Evolutionary conservation across 164 flowering plant genomes (phyloP), one percentile per base, ranked within the genome.

Genomic region (Macadamia tetraphylla): DNA sequence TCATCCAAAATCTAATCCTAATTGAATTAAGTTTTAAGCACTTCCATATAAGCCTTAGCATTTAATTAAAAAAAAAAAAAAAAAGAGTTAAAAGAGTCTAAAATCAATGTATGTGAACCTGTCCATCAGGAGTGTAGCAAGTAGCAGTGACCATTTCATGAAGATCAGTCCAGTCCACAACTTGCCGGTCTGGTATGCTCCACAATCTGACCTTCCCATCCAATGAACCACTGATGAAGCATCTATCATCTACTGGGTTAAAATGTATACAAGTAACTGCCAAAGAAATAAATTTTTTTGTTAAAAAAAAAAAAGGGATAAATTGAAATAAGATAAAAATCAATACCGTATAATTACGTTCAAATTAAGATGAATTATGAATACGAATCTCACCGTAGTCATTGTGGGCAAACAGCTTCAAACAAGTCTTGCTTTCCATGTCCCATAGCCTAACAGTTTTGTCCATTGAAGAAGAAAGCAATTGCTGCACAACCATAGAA

Each of bases 91-190:
- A 23, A 23, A 13, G 35, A 74, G 35, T 35, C 32, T 48, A 9
- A 14, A 61, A 35, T 35, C 40, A 70, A 59, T 58, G 64, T 31
- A 30, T 66, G 9, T 29, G 42, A 42, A 94, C 98, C 97, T 95
- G 92, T 66, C 99, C 99, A 86, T 95, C 98, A 31, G 98, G 99
- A 63, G 99, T 88, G 62, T 90, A 95, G 77, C 97, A 87, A 71
- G 93, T 98, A 67, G 99, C 96, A 79, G 99, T 95, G 77, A 95
- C 97, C 98, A 95, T 95, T 75, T 95, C 99, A 85, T 88, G 90
- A 64, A 95, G 79, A 83, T 95, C 99, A 81, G 74, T 87, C 96
- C 96, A 95, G 73, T 92, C 98, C 72, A 95, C 98, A 79, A 95
- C 99, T 80, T 87, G 87, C 63, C 82, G 97, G 72, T 91, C 94